Conservation (phyloP, 2,329 filamentous ascomycete species). For the Chaetomium strumarium region DNA sequence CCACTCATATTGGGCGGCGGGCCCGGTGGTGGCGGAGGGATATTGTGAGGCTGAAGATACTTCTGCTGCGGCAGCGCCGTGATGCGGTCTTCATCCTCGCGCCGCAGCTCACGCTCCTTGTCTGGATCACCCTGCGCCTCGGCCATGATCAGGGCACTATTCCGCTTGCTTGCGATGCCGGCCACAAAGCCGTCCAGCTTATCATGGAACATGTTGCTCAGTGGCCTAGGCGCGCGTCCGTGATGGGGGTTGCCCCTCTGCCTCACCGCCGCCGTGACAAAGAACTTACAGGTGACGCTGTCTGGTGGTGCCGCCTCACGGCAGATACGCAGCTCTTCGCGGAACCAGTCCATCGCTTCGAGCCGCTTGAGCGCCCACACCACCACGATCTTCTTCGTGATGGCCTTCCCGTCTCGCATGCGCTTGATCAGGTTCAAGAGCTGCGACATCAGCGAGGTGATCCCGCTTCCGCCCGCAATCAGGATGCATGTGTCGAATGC, state of each 20-base stretch:
- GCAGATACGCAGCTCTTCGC: conserved; percentile 88
- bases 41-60: conserved; percentile 52
- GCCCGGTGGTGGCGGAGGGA: conserved; percentile 31
- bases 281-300: conserved; percentile 89
- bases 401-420: conserved; percentile 90
- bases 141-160: conserved; percentile 74
- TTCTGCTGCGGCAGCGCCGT: conserved; percentile 70
- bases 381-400: conserved; percentile 83
- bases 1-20: conserved; percentile 25
- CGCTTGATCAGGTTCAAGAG: conserved; percentile 91
- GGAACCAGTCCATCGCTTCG: conserved; percentile 97
- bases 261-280: conserved; percentile 73
- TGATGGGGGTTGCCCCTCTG: conserved; percentile 30
- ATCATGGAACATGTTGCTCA: conserved; percentile 75
- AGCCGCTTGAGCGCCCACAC: conserved; percentile 91
- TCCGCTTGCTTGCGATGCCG: conserved; percentile 78
- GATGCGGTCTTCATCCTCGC: conserved; percentile 78
- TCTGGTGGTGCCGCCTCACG: conserved; percentile 82
- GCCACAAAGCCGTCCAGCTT: conserved; percentile 84
- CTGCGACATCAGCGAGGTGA: conserved; percentile 89
- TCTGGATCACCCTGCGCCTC: conserved; percentile 74
- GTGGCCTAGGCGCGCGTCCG: conserved; percentile 52
- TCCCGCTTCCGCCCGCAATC: conserved; percentile 89
- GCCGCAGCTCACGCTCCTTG: conserved; percentile 71
- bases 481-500: conserved; percentile 92